A percentile compares a stretch with the other conserved stretches of the same genome.
These are phyloP conservation scores for Quillaja saponaria DNA, from an alignment of 306 rosid species.

Conservation along the genomic window DNA sequence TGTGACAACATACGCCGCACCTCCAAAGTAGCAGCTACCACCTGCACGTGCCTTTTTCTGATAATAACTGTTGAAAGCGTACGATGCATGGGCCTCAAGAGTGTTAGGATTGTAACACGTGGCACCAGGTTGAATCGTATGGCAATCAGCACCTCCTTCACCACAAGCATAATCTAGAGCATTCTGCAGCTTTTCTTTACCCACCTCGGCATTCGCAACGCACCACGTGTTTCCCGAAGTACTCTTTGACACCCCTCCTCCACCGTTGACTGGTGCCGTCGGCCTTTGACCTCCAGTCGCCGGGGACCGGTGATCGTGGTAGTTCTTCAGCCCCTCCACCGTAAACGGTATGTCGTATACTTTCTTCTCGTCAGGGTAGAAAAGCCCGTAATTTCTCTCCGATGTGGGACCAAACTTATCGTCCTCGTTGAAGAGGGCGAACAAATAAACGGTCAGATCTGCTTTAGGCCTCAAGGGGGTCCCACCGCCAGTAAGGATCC, in stretches of 20 bases:
- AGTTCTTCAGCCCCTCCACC: constrained; percentile 49
- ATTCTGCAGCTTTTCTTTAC: constrained; percentile 62
- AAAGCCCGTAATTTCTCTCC: constrained; percentile 85
- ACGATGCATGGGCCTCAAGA: constrained; percentile 74
- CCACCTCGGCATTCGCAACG: constrained; percentile 72
- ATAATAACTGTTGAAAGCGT: constrained; percentile 85
- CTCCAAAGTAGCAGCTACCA: constrained; percentile 91
- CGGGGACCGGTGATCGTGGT: constrained; percentile 41
- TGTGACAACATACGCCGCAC: constrained; percentile 87
- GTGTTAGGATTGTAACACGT: constrained; percentile 85
- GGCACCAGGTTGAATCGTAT: constrained; percentile 62
- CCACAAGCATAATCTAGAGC: constrained; percentile 95
- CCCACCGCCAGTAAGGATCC: constrained; percentile 68
- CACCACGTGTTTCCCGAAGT: constrained; percentile 78
- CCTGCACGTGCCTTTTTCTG: constrained; percentile 72
- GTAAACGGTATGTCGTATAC: constrained; percentile 80
- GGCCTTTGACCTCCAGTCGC: constrained; percentile 11
- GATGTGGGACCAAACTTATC: constrained; percentile 75
- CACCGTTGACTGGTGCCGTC: constrained; percentile 26
- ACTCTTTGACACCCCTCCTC: constrained; percentile 73
- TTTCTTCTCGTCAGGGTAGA: constrained; percentile 62
- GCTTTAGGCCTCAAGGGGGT: constrained; percentile 81
- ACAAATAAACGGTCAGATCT: constrained; percentile 81
- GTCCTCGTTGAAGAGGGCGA: constrained; percentile 90
- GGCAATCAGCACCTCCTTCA: constrained; percentile 92